Evolutionary conservation across 2,329 filamentous ascomycete genomes (phyloP).

Genomic region (Berkeleyomyces rouxiae): DNA sequence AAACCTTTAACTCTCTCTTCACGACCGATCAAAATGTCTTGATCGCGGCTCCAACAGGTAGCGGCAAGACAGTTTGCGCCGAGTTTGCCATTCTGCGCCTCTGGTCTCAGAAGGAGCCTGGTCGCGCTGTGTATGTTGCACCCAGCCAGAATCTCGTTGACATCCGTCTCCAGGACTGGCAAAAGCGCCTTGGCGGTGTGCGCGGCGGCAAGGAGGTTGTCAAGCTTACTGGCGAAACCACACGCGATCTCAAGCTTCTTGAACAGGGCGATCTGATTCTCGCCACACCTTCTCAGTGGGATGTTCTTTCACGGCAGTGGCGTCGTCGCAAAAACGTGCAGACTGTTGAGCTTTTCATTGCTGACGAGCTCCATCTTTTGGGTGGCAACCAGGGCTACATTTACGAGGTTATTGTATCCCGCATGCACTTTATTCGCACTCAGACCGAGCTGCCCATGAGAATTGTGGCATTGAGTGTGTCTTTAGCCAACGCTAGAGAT

Average conservation of each 20-base stretch:
- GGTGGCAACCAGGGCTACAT: slow-evolving; percentile 74
- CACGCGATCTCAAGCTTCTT: slow-evolving; percentile 74
- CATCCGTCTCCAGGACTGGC: slow-evolving; percentile 67
- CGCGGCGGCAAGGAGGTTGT: slow-evolving; percentile 77
- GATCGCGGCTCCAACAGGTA: slow-evolving; percentile 79
- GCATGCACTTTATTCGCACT: slow-evolving; percentile 89
- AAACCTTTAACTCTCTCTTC: slow-evolving; percentile 88
- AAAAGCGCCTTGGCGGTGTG: slow-evolving; percentile 53
- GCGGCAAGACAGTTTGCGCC: slow-evolving; percentile 91
- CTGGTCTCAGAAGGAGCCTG: slow-evolving; percentile 44
- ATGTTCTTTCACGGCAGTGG: slow-evolving; percentile 90
- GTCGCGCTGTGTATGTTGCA: slow-evolving; percentile 81
- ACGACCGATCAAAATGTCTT: slow-evolving; percentile 88
- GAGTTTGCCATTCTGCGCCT: slow-evolving; percentile 84
- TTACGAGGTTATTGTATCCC: slow-evolving; percentile 93
- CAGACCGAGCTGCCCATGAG: slow-evolving; percentile 74
- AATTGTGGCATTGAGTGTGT: slow-evolving; percentile 79
- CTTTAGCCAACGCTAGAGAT: slow-evolving; percentile 81
- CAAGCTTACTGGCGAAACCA: slow-evolving; percentile 85
- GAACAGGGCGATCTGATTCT: slow-evolving; percentile 78
- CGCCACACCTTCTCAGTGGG: slow-evolving; percentile 89
- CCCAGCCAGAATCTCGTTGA: slow-evolving; percentile 91
- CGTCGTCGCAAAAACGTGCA: slow-evolving; percentile 92
- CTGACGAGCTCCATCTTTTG: slow-evolving; percentile 87
- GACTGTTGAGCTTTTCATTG: slow-evolving; percentile 76